Evolutionary conservation across 2,329 filamentous ascomycete species (phyloP), one percentile per base, ranked within the genome.

Genomic region (Stachybotrys elegans): DNA sequence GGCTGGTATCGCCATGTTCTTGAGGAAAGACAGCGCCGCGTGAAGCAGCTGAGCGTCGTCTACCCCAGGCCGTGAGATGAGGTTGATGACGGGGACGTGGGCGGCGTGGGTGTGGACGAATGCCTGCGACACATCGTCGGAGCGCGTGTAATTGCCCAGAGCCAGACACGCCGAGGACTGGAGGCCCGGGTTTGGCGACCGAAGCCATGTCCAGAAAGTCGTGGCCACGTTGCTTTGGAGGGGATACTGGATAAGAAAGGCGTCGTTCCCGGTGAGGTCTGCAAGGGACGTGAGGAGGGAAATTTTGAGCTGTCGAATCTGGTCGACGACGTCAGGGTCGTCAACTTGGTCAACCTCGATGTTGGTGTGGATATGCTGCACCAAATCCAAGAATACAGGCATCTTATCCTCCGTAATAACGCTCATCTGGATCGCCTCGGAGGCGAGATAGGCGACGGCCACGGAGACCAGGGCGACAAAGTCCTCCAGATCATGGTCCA

Each of bases 101-200:
- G 66, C 66, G 2, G 66, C 45, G 17, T 69, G 57, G 4, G 48
- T 57, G 9, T 66, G 58, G 2, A 83, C 72, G 27, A 84, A 71
- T 27, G 70, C 61, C 9, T 62, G 61, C 46, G 76, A 79, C 3
- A 70, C 61, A 34, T 68, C 69, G 51, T 84, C 80, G 2, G 74
- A 79, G 31, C 81, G 76, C 6, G 76, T 75, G 29, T 84, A 60
- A 54, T 84, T 84, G 27, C 81, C 81, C 3, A 84, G 65, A 14
- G 75, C 71, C 4, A 84, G 70, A 49, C 79, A 84, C 2, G 77
- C 79, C 5, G 77, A 76, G 3, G 76, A 69, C 56, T 76, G 76
- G 3, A 83, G 68, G 37, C 68, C 63, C 0, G 62, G 48, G 47
- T 74, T 60, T 43, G 53, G 48, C 47, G 53, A 57, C 49, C 54